A percentile compares a stretch with the other conserved stretches of the same genome.
Conservation (phyloP, 179 eudicot species). For the Vitellaria paradoxa region DNA sequence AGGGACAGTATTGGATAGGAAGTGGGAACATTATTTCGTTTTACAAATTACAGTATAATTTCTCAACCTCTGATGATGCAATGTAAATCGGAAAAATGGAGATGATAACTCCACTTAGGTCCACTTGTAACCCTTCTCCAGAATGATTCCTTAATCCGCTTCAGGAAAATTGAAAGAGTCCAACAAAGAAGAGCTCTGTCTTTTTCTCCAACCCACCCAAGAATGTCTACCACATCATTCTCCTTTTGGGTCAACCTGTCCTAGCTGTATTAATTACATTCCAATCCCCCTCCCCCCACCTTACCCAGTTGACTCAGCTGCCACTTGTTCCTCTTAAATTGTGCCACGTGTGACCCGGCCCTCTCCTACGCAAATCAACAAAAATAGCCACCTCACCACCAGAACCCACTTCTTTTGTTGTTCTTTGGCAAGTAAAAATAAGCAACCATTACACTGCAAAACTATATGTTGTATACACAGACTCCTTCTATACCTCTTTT, state of each 20-base stretch:
- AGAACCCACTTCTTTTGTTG: conserved; percentile 14
- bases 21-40: not conserved
- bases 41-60: too few relatives aligned
- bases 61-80: too few relatives aligned
- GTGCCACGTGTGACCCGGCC: conserved; percentile 10
- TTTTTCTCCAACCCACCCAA: not conserved
- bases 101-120: too few relatives aligned
- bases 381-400: conserved; percentile 18
- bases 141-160: too few relatives aligned
- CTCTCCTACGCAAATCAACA: too few relatives aligned
- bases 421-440: not conserved
- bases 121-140: too few relatives aligned
- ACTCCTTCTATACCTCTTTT: conserved; percentile 6
- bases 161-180: too few relatives aligned
- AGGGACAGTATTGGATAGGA: not conserved
- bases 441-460: not conserved
- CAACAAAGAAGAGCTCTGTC: too few relatives aligned
- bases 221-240: conserved; percentile 1
- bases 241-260: not conserved
- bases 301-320: conserved; percentile 17
- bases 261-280: conserved; percentile 9
- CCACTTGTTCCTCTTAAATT: conserved; percentile 4
- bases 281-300: not conserved
- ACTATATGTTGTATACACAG: not conserved
- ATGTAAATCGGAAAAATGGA: too few relatives aligned